Evolutionary conservation across 2,329 filamentous ascomycete species (phyloP), one percentile per base, ranked within the genome.

Genomic region (Fragosphaeria purpurea): DNA sequence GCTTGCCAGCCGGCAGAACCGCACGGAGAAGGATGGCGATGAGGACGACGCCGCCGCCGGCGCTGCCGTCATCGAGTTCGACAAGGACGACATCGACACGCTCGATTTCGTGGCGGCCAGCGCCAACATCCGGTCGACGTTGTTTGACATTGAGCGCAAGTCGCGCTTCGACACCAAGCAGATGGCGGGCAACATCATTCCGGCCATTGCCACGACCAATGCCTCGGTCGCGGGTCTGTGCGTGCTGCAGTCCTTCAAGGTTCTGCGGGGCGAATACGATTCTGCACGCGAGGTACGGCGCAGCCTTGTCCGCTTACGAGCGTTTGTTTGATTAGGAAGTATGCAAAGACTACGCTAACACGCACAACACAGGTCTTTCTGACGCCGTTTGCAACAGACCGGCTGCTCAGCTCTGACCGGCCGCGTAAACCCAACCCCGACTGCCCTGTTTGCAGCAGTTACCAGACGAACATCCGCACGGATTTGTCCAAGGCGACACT

Each of bases 161-260:
- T 95, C 89, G 30, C 88, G 94, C 53, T 98, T 97, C 62, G 90
- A 97, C 63, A 90, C 93, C 61, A 98, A 98, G 70, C 86, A 98
- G 68, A 98, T 97, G 91, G 93, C 93, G 4, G 93, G 93, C 49
- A 98, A 98, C 64, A 98, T 98, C 60, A 98, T 98, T 54, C 93
- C 93, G 1, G 93, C 93, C 2, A 98, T 98, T 63, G 93, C 93
- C 5, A 98, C 93, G 0, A 97, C 93, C 0, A 98, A 98, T 65
- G 93, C 93, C 12, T 95, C 97, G 65, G 91, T 93, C 2, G 93
- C 93, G 12, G 86, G 88, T 10, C 76, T 98, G 8, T 97, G 90
- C 62, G 89, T 97, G 6, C 71, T 98, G 32, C 85, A 97, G 65
- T 84, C 90, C 0, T 93, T 94, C 73, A 97, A 96, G 66, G 84